Evolutionary conservation across 805 yeast species (phyloP).

Genomic region (Monosporozyma siamensis): DNA sequence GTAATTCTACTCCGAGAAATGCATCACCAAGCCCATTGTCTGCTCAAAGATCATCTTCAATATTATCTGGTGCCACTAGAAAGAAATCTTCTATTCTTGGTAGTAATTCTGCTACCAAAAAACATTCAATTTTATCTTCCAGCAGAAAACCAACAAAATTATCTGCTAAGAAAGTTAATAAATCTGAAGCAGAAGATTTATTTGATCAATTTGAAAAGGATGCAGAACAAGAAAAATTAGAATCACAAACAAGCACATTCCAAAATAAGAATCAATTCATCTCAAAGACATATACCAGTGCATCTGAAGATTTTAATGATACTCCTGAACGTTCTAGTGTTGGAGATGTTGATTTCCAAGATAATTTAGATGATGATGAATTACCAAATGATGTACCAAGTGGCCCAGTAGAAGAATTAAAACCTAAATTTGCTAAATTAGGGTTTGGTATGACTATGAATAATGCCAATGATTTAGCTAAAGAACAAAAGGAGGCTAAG

Average conservation of each 20-base stretch:
- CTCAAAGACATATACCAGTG: slow-evolving; percentile 8
- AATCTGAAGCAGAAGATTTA: slow-evolving; percentile 38
- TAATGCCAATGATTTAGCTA: slow-evolving; percentile 40
- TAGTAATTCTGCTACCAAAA: slow-evolving; percentile 25
- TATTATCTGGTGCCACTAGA: slow-evolving; percentile 23
- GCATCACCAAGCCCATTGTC: slow-evolving; percentile 1
- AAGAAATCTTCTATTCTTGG: slow-evolving; percentile 16
- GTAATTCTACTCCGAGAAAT: slow-evolving; percentile 3
- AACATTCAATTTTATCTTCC: slow-evolving; percentile 41
- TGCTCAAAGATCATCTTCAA: slow-evolving; percentile 6
- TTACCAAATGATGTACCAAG: slow-evolving; percentile 5
- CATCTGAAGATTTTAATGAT: slow-evolving; percentile 8
- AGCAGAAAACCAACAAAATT: slow-evolving; percentile 49
- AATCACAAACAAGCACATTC: slow-evolving; percentile 26
- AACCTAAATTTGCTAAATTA: slow-evolving; percentile 67
- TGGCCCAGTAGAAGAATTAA: slow-evolving; percentile 26
- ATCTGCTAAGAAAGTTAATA: slow-evolving; percentile 48
- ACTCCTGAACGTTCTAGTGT: slow-evolving; percentile 4
- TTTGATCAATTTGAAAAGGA: slow-evolving; percentile 63
- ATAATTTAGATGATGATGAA: slow-evolving; percentile 9
- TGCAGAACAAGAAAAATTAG: slow-evolving; percentile 76
- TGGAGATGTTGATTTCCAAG: slow-evolving; percentile 13
- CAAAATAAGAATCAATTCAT: slow-evolving; percentile 1
- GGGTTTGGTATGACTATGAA: slow-evolving; percentile 86
- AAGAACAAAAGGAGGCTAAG: slow-evolving; percentile 31